These are phyloP conservation scores for Starmerella lactis-condensi DNA, from an alignment of 805 yeast species.

Conservation along the genomic window DNA sequence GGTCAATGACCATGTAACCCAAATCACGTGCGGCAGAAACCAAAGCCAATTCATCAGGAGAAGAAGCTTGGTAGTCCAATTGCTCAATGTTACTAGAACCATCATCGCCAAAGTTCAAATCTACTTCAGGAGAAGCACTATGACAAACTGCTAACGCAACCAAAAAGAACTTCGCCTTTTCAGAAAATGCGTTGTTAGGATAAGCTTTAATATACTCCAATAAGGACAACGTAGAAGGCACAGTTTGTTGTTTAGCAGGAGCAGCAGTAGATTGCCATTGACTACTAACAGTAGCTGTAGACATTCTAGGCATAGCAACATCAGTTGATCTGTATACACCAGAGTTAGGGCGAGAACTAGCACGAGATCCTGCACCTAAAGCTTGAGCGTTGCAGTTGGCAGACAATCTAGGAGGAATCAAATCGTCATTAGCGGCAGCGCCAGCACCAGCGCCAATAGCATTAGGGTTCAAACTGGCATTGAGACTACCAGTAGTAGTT, in stretches of 20 bases:
- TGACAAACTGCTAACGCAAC: conserved; percentile 75
- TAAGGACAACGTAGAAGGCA: conserved; percentile 45
- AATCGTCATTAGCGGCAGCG: too few species aligned
- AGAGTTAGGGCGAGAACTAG: too few species aligned
- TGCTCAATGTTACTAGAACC: conserved; percentile 32
- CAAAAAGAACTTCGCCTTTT: conserved; percentile 59
- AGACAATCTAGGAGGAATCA: too few species aligned
- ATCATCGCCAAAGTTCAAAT: conserved; percentile 15
- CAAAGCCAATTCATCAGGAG: conserved; percentile 90
- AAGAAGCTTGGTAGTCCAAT: conserved; percentile 75
- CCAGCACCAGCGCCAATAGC: too few species aligned
- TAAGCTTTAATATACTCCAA: conserved; percentile 49
- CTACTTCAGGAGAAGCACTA: conserved; percentile 61
- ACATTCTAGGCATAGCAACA: too few species aligned
- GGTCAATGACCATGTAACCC: conserved; percentile 70
- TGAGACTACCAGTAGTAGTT: too few species aligned
- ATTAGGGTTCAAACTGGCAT: too few species aligned
- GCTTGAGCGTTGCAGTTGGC: too few species aligned
- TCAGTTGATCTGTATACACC: too few species aligned
- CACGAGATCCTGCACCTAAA: too few species aligned
- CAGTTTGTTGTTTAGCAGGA: conserved; percentile 26
- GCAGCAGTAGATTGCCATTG: conserved; percentile 34
- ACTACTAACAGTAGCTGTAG: neutral
- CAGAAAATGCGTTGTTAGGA: conserved; percentile 53
- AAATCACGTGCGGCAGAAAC: conserved; percentile 89